Percentiles rank a stretch among this genome's conserved stretches.
Conservation (phyloP, 257 asterid species). For the Ophiorrhiza pumila region DNA sequence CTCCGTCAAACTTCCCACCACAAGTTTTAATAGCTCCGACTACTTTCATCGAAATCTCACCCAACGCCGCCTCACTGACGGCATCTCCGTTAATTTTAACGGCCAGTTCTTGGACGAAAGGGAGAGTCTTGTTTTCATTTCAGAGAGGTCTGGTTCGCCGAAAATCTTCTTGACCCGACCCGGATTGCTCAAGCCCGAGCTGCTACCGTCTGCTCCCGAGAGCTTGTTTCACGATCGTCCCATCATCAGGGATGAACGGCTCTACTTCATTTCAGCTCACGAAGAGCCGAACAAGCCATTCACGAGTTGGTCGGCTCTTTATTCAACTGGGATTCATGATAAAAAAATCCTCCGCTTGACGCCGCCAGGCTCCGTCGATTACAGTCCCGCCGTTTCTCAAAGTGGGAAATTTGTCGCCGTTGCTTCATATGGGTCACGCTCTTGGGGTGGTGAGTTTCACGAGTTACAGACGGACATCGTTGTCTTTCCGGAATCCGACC, state of each 20-base stretch:
- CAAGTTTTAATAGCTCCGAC: conserved; percentile 1
- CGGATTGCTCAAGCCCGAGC: conserved; percentile 22
- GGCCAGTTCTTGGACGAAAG: conserved; percentile 56
- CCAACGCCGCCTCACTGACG: conserved; percentile 66
- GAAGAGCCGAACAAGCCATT: conserved; percentile 44
- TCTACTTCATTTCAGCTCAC: conserved; percentile 67
- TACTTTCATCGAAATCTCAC: not conserved
- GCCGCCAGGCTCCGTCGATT: conserved; percentile 57
- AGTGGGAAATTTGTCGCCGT: conserved; percentile 69
- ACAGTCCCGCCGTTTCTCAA: conserved; percentile 60
- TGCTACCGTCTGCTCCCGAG: conserved; percentile 32
- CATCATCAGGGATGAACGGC: conserved; percentile 29
- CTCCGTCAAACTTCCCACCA: conserved; percentile 41
- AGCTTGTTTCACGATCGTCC: conserved; percentile 79
- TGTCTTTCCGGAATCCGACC: conserved; percentile 47
- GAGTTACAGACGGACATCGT: conserved; percentile 62
- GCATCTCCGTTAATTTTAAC: conserved; percentile 57
- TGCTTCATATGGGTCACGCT: conserved; percentile 54
- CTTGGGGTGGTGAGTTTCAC: conserved; percentile 67
- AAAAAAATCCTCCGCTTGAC: conserved; percentile 39
- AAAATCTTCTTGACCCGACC: conserved; percentile 39
- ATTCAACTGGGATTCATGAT: conserved; percentile 27
- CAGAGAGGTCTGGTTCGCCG: conserved; percentile 65
- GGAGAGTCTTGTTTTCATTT: conserved; percentile 42
- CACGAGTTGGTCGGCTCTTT: conserved; percentile 65